A percentile compares a stretch with the other conserved stretches of the same genome.
Evolutionary conservation across 1,284 basidiomycete genomes (phyloP).

Genomic region (Erythrobasidium hasegawianum): DNA sequence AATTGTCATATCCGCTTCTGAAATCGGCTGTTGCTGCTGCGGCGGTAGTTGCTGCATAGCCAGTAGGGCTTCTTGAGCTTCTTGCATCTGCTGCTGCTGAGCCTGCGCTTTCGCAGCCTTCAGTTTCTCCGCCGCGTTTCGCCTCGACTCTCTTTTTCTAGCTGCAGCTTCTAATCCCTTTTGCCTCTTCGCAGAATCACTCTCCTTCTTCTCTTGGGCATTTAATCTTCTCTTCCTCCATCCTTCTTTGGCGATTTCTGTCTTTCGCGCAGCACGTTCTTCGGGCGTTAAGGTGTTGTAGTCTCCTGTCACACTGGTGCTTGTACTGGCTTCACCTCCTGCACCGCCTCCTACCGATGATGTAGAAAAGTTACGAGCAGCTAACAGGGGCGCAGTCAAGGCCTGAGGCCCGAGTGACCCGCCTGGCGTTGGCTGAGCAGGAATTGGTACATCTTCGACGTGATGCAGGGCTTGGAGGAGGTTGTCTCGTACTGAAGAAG

Average conservation of each 20-base stretch:
- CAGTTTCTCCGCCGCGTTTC: no score
- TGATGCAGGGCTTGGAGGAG: no score
- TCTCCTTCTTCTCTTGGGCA: constrained; percentile 17
- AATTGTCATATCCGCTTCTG: not conserved
- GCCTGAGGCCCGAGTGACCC: no score
- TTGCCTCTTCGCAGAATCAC: not conserved
- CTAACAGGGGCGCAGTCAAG: not conserved
- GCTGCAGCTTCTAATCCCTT: constrained; percentile 8
- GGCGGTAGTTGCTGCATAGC: no score
- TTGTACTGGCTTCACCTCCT: not conserved
- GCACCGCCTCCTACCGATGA: no score
- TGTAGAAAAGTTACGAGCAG: not conserved
- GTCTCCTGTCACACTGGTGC: not conserved
- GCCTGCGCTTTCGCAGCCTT: no score
- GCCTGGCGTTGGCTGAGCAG: no score
- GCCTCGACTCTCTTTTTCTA: not conserved
- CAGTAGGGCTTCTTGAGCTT: no score
- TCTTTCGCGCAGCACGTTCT: constrained; percentile 29
- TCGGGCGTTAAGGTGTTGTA: no score
- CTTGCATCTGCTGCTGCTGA: not conserved
- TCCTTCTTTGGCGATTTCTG: constrained; percentile 34
- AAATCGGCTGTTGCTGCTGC: no score
- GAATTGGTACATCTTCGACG: no score
- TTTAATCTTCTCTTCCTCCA: constrained; percentile 32
- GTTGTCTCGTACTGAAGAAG: no score